phyloP scores from a whole-genome alignment of 176 grass and related monocot genomes.

The Lolium perenne region DNA sequence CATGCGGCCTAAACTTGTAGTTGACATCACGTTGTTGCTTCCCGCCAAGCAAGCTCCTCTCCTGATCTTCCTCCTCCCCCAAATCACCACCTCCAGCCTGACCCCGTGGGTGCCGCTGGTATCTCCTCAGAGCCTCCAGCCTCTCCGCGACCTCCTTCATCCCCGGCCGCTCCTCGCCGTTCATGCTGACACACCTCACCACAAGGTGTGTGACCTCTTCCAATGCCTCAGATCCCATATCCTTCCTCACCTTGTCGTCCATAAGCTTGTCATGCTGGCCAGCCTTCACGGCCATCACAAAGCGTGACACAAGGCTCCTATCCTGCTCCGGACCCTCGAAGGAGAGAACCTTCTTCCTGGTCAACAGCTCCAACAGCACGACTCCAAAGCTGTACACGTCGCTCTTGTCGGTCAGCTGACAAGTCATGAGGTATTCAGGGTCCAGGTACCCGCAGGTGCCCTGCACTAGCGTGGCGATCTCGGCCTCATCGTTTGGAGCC shows the following conservation, averaged over 20 bases:
- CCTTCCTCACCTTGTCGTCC: slow-evolving; percentile 36
- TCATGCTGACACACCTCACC: slow-evolving; percentile 59
- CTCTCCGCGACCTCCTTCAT: slow-evolving; percentile 65
- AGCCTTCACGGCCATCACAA: neutral
- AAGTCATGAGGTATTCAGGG: neutral
- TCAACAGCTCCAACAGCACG: slow-evolving; percentile 64
- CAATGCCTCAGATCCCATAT: slow-evolving; percentile 42
- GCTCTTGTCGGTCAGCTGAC: slow-evolving; percentile 78
- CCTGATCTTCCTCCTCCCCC: neutral
- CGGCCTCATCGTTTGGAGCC: neutral
- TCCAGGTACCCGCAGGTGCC: neutral
- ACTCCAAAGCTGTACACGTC: slow-evolving; percentile 71
- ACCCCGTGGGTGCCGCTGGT: slow-evolving; percentile 30
- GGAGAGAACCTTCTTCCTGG: neutral
- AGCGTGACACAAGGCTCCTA: neutral
- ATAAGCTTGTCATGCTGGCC: neutral
- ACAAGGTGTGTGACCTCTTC: slow-evolving; percentile 52
- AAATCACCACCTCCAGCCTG: neutral
- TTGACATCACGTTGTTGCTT: slow-evolving; percentile 25
- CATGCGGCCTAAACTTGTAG: slow-evolving; percentile 27
- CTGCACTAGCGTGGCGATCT: neutral
- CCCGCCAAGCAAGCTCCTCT: slow-evolving; percentile 44
- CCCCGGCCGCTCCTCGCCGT: slow-evolving; percentile 58
- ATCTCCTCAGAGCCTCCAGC: slow-evolving; percentile 49
- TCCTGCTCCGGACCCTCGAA: neutral